These are phyloP conservation scores for Triangularia setosa DNA, from an alignment of 2,329 filamentous ascomycete species.

Conservation along the genomic window DNA sequence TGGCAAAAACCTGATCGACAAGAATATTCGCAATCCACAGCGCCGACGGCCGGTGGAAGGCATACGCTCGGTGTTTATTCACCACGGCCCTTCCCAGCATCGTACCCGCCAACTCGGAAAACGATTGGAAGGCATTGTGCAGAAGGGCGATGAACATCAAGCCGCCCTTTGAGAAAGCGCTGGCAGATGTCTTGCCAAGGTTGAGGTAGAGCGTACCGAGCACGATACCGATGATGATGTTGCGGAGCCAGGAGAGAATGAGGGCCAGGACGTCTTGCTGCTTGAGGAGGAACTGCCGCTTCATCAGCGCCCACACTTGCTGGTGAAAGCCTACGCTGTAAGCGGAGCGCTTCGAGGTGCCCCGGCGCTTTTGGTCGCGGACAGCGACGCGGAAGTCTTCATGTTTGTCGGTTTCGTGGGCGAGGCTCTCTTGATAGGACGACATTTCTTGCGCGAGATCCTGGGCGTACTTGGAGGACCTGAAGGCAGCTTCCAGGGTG, in stretches of 20 bases:
- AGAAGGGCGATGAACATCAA: conserved; percentile 75
- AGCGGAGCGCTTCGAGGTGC: conserved; percentile 70
- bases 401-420: conserved; percentile 62
- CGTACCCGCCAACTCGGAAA: conserved; percentile 69
- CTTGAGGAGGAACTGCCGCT: conserved; percentile 80
- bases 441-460: conserved; percentile 62
- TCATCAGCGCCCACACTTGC: conserved; percentile 79
- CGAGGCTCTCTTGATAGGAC: conserved; percentile 61
- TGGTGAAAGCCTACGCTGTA: conserved; percentile 81
- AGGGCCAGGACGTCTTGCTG: conserved; percentile 82
- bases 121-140: conserved; percentile 86
- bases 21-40: conserved; percentile 80
- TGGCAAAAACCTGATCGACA: conserved; percentile 70
- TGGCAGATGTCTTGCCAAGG: conserved; percentile 60
- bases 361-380: conserved; percentile 71
- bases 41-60: conserved; percentile 77
- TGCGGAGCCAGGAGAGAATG: conserved; percentile 63
- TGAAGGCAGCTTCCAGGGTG: conserved; percentile 66
- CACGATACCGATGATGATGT: conserved; percentile 71
- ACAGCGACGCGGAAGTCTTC: conserved; percentile 76
- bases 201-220: conserved; percentile 76
- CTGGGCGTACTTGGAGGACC: conserved; percentile 56
- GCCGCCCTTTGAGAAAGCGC: conserved; percentile 77
- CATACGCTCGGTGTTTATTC: conserved; percentile 80
- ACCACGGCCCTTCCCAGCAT: conserved; percentile 75